Evolutionary conservation across 331 rosid genomes (phyloP).

Genomic region (Rhamnella rubrinervis): DNA sequence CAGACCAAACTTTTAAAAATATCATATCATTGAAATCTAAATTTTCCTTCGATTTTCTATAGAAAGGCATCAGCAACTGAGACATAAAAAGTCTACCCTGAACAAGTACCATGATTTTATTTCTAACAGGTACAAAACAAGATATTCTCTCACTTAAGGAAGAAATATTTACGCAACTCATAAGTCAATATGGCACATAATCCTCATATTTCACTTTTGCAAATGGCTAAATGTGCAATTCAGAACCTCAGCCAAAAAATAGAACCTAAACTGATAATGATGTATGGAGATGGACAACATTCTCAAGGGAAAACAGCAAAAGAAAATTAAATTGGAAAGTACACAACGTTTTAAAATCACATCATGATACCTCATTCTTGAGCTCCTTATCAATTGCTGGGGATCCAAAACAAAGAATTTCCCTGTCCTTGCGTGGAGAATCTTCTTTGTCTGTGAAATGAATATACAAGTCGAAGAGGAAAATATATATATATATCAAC

Average conservation of each 20-base stretch:
- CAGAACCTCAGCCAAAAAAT: background rate
- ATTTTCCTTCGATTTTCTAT: too few species aligned
- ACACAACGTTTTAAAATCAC: background rate
- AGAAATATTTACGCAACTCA: background rate
- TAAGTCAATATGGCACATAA: background rate
- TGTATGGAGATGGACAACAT: too few species aligned
- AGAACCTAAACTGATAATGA: too few species aligned
- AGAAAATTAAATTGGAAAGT: background rate
- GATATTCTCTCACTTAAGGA: background rate
- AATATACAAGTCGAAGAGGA: background rate
- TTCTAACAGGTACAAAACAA: background rate
- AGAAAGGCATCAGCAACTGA: too few species aligned
- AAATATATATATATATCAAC: background rate
- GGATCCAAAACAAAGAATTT: conserved; percentile 29
- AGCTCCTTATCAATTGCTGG: conserved; percentile 54
- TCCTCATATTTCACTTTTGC: background rate
- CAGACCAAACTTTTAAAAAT: too few species aligned
- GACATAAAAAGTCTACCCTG: background rate
- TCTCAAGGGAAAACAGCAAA: background rate
- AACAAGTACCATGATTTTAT: background rate
- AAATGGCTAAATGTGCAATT: background rate
- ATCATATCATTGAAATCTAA: too few species aligned
- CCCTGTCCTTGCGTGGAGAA: conserved; percentile 29
- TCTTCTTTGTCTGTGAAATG: conserved; percentile 37
- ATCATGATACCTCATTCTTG: conserved; percentile 59